These are phyloP conservation scores for Pelargonium fulgidum DNA, from an alignment of 441 rosid genomes.

Conservation along the genomic window DNA sequence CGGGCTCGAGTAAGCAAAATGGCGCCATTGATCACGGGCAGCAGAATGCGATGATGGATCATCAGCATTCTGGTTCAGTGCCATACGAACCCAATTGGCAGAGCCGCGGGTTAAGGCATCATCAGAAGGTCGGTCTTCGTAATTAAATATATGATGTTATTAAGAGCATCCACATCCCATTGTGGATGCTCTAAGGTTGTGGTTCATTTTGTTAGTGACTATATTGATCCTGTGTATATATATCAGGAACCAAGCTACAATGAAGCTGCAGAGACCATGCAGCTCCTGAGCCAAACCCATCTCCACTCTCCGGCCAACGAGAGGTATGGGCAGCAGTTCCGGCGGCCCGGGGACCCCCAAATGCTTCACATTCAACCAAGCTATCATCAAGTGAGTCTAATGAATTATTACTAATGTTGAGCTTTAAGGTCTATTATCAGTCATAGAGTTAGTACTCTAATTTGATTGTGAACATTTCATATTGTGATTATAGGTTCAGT, in stretches of 20 bases:
- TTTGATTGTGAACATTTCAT: not conserved
- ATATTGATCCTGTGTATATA: too few relatives aligned
- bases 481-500: not conserved
- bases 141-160: not conserved
- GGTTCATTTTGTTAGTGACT: too few relatives aligned
- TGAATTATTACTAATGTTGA: too few relatives aligned
- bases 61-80: constrained; percentile 29
- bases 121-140: constrained; percentile 25
- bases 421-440: too few relatives aligned
- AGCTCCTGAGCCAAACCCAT: constrained; percentile 47
- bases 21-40: constrained; percentile 18
- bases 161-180: too few relatives aligned
- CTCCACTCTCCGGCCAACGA: constrained; percentile 35
- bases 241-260: constrained; percentile 26
- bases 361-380: constrained; percentile 33
- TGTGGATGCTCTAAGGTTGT: not conserved
- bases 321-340: constrained; percentile 29
- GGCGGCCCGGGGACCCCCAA: constrained; percentile 30
- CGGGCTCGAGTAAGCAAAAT: constrained; percentile 33
- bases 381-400: constrained; percentile 22
- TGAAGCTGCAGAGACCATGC: constrained; percentile 43
- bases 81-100: constrained; percentile 35
- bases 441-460: too few relatives aligned
- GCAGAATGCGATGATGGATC: constrained; percentile 20
- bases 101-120: constrained; percentile 25